phyloP scores from a whole-genome alignment of 148 eudicot genomes.

The Persicaria maculosa region DNA sequence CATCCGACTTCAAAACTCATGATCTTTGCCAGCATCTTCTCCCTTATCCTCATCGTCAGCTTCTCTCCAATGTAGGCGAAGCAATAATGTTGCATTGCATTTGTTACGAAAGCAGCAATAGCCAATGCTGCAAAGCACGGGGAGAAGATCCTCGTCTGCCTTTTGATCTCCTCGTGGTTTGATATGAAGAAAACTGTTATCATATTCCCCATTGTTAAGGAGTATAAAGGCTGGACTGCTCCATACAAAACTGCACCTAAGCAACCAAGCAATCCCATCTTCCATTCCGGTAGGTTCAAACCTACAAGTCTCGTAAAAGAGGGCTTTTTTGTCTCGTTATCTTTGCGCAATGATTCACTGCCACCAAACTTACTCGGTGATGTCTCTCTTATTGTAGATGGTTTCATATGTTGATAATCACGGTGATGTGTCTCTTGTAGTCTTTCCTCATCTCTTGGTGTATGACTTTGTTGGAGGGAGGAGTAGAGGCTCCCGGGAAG shows the following conservation, averaged over 20 bases:
- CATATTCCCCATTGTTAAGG: slow-evolving; percentile 73
- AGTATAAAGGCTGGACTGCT: slow-evolving; percentile 62
- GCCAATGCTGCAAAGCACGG: slow-evolving; percentile 60
- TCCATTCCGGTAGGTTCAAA: slow-evolving; percentile 75
- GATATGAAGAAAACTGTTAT: slow-evolving; percentile 57
- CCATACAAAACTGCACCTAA: slow-evolving; percentile 53
- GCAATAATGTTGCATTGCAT: slow-evolving; percentile 54
- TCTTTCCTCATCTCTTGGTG: slow-evolving; percentile 9
- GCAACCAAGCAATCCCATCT: slow-evolving; percentile 53
- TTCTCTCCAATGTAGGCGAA: slow-evolving; percentile 88
- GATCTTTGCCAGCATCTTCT: slow-evolving; percentile 49
- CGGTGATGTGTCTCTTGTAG: neutral
- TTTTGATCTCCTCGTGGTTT: slow-evolving; percentile 48
- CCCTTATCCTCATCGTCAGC: slow-evolving; percentile 74
- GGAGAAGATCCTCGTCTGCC: slow-evolving; percentile 40
- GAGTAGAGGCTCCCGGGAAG: slow-evolving; percentile 31
- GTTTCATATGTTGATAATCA: slow-evolving; percentile 16
- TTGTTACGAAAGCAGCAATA: slow-evolving; percentile 44
- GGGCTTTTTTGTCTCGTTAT: slow-evolving; percentile 23
- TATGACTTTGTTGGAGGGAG: slow-evolving; percentile 34
- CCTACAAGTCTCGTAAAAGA: slow-evolving; percentile 60
- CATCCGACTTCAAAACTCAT: slow-evolving; percentile 57
- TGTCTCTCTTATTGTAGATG: slow-evolving; percentile 17
- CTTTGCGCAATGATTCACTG: slow-evolving; percentile 39
- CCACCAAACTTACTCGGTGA: slow-evolving; percentile 43